Evolutionary conservation across 2,329 filamentous ascomycete species (phyloP).

Genomic region (Nectriaceae sp.): DNA sequence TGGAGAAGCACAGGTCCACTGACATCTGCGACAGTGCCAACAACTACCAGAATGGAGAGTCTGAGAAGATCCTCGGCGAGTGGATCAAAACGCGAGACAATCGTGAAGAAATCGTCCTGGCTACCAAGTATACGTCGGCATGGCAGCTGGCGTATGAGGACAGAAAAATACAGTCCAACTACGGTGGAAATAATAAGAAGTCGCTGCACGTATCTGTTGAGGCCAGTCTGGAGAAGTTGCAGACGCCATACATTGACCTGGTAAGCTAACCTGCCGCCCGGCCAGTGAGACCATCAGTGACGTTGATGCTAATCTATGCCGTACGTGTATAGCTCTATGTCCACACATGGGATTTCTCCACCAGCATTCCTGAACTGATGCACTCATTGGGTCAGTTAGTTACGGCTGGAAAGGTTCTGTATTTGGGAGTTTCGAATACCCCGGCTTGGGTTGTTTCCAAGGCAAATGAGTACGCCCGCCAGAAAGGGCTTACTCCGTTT

Average conservation of each 20-base stretch:
- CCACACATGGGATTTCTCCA: conserved; percentile 29
- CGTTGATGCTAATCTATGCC: too few relatives aligned
- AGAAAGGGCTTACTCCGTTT: conserved; percentile 23
- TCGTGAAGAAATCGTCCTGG: conserved; percentile 46
- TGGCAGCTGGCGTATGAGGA: conserved; percentile 36
- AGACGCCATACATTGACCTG: conserved; percentile 36
- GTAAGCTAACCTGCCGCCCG: too few relatives aligned
- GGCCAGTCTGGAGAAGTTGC: conserved; percentile 42
- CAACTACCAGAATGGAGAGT: conserved; percentile 52
- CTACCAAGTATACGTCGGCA: conserved; percentile 48
- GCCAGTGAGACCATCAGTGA: too few relatives aligned
- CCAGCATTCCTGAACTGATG: conserved; percentile 30
- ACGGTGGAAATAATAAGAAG: conserved; percentile 40
- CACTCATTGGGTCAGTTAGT: conserved; percentile 27
- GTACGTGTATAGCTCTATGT: too few relatives aligned
- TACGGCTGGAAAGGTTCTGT: conserved; percentile 27
- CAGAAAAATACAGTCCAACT: conserved; percentile 38
- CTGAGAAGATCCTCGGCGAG: conserved; percentile 51
- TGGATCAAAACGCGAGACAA: conserved; percentile 46
- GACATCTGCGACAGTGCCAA: too few relatives aligned
- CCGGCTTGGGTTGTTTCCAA: conserved; percentile 29
- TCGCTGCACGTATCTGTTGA: conserved; percentile 39
- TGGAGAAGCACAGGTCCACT: too few relatives aligned
- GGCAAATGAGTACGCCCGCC: conserved; percentile 27
- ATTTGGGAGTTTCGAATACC: conserved; percentile 29